A percentile compares a stretch with the other conserved stretches of the same genome.
Conservation (phyloP, 2,329 filamentous ascomycete genomes). For the Fusarium piperis region DNA sequence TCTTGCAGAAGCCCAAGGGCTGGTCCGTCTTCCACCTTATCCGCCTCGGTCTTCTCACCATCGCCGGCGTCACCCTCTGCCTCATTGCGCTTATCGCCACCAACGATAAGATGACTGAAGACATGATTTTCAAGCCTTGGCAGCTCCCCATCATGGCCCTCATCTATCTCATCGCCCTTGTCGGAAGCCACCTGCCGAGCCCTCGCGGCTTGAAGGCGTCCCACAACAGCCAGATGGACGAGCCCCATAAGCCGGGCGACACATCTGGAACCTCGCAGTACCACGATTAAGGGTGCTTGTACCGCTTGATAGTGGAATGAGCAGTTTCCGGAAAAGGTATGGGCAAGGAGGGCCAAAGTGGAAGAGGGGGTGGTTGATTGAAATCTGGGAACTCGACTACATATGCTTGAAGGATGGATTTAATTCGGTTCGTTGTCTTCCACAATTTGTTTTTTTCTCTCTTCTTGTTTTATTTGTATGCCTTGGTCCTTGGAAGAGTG, state of each 20-base stretch:
- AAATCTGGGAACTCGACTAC: background rate
- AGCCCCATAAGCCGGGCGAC: background rate
- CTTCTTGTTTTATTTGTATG: background rate
- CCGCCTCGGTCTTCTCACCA: background rate
- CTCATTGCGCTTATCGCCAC: background rate
- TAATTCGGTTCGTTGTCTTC: too few species aligned
- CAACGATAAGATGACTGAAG: accelerated
- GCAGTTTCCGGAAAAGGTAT: background rate
- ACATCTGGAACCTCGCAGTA: background rate
- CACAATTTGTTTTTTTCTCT: too few species aligned
- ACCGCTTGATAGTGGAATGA: background rate
- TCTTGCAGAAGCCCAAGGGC: background rate
- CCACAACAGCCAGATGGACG: background rate
- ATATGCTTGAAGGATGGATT: background rate
- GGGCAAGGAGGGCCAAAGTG: background rate
- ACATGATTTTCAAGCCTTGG: background rate
- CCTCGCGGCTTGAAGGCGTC: background rate
- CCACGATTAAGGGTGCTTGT: background rate
- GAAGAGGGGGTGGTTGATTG: background rate
- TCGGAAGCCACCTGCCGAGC: background rate
- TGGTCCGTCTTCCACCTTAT: background rate
- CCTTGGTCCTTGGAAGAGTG: background rate
- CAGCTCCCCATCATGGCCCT: background rate
- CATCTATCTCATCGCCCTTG: background rate
- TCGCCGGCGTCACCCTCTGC: background rate